Conservation (phyloP, 257 asterid genomes). For the Salvia hispanica region DNA sequence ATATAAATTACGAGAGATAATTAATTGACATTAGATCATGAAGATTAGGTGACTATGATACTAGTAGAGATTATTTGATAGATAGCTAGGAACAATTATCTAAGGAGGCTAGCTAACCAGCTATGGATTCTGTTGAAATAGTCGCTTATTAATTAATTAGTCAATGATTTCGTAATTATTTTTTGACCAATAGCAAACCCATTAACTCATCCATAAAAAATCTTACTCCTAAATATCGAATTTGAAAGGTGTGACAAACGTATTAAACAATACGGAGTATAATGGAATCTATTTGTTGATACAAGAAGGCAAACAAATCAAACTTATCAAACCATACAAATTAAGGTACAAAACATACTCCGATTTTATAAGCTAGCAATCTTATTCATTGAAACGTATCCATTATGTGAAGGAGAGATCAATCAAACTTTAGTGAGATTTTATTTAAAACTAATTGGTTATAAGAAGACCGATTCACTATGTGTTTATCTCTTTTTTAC, state of each 20-base stretch:
- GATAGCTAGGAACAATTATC: constrained; percentile 25
- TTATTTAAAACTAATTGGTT: too few species aligned
- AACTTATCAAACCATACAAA: neutral
- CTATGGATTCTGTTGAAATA: constrained; percentile 11
- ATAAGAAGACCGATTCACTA: too few species aligned
- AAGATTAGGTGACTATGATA: too few species aligned
- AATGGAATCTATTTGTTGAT: neutral
- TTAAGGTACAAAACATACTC: neutral
- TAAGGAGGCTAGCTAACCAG: neutral
- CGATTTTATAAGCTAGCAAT: too few species aligned
- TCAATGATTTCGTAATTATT: constrained; percentile 15
- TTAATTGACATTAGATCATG: too few species aligned
- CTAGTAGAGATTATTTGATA: neutral
- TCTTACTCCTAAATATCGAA: too few species aligned
- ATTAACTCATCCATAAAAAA: neutral
- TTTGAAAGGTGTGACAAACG: too few species aligned
- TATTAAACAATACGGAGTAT: neutral
- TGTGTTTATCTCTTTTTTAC: too few species aligned
- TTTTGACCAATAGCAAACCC: constrained; percentile 6
- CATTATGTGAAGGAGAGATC: too few species aligned
- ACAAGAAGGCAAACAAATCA: neutral
- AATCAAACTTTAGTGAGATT: too few species aligned
- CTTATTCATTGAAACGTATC: too few species aligned
- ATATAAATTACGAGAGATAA: too few species aligned
- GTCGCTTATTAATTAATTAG: neutral